Conservation (phyloP, 2,329 filamentous ascomycete species). For the Dothistroma pini region DNA sequence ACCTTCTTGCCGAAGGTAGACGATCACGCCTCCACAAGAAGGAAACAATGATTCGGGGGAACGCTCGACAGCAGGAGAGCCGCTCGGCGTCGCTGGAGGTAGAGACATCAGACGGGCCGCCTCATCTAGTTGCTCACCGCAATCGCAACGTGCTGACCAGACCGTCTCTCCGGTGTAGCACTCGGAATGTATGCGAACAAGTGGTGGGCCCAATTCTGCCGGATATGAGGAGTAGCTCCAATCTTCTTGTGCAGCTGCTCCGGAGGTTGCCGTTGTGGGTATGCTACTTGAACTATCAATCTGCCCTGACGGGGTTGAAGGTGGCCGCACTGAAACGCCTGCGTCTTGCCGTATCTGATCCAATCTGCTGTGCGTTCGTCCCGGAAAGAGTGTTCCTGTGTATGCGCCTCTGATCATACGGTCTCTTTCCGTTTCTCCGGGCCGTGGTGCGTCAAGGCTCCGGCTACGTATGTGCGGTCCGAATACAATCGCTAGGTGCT, state of each 20-base stretch:
- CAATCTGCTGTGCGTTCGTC: slow-evolving; percentile 70
- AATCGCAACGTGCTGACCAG: slow-evolving; percentile 97
- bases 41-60: slow-evolving; percentile 33
- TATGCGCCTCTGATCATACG: slow-evolving; percentile 95
- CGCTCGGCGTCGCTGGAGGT: slow-evolving; percentile 28
- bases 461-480: slow-evolving; percentile 75
- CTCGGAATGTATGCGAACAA: slow-evolving; percentile 95
- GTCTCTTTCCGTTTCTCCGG: slow-evolving; percentile 80
- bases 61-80: slow-evolving; percentile 25
- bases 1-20: slow-evolving; percentile 94
- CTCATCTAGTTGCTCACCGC: slow-evolving; percentile 95
- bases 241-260: slow-evolving; percentile 10
- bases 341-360: slow-evolving; percentile 47
- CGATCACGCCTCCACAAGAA: slow-evolving; percentile 76
- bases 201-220: slow-evolving; percentile 51
- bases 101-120: slow-evolving; percentile 81
- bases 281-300: slow-evolving; percentile 17
- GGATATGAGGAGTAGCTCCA: slow-evolving; percentile 26
- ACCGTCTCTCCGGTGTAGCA: slow-evolving; percentile 99
- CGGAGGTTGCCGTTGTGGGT: slow-evolving; percentile 6
- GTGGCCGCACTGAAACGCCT: slow-evolving; percentile 28
- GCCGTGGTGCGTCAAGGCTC: slow-evolving; percentile 64
- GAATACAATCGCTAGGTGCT: slow-evolving; percentile 96
- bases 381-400: slow-evolving; percentile 79
- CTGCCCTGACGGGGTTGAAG: slow-evolving; percentile 17